Evolutionary conservation across 805 yeast species (phyloP), one percentile per base, ranked within the genome.

Genomic region (Starmerella khaoyaiensis): DNA sequence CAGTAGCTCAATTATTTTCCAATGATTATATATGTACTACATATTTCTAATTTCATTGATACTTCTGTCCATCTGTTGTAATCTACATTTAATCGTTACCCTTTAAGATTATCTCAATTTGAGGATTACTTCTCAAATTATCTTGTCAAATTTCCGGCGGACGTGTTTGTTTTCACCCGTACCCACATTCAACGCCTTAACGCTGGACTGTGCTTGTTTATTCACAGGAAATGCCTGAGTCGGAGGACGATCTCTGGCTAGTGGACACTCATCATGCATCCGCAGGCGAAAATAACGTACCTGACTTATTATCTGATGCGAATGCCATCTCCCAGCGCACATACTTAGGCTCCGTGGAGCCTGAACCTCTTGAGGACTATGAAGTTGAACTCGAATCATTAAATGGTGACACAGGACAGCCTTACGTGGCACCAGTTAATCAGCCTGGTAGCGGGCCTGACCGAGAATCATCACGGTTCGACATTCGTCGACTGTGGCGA

Each of bases 401-500:
- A n/a, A 46, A 49, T 19, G 39, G 35, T 14, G 33, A 7, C 5
- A 43, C 48, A 25, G 32, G 44, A 19, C 21, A 9, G 8, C 29
- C 26, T 22, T 26, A 17, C 19, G 30, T 14, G 9, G 14, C 18
- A 22, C 24, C 25, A 14, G 14, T 16, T 8, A 20, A n/a, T 10
- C 18, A 28, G 19, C 5, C 6, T 17, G 15, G 17, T n/a, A 19
- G 28, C 28, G 12, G 25, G 10, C 11, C 14, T 10, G 18, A 33
- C 9, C 3, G 24, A 35, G 28, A 31, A 32, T 17, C 21, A 38
- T n/a, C 44, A 44, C 12, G 56, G 28, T 60, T 58, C 42, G 63
- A 60, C 36, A 52, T 60, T 27, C 50, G 61, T 2, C 41, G 51
- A 16, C 35, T 55, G 12, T 60, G 58, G 54, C 35, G 42, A 31